phyloP scores from a whole-genome alignment of 805 yeast species.

The Yarrowia sp. region DNA sequence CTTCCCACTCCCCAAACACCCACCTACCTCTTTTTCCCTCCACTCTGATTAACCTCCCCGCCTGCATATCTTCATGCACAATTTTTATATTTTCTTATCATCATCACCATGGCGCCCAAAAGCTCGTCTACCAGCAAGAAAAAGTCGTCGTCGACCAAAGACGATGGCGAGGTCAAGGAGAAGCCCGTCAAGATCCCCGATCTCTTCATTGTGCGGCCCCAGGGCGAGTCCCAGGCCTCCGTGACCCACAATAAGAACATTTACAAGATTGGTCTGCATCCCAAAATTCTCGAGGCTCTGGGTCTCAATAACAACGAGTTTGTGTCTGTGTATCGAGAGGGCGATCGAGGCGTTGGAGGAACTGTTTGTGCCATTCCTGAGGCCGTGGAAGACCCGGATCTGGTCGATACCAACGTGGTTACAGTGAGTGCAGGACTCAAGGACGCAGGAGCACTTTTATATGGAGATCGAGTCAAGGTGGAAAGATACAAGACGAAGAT shows the following conservation, averaged over 20 bases:
- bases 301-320: slow-evolving; percentile 1
- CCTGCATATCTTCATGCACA: neutral
- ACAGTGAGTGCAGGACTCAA: slow-evolving; percentile 39
- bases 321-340: slow-evolving; percentile 12
- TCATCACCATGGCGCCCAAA: slow-evolving; percentile 17
- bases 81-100: neutral
- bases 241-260: slow-evolving; percentile 13
- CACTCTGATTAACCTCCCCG: neutral
- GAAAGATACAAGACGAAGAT: slow-evolving; percentile 50
- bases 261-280: slow-evolving; percentile 14
- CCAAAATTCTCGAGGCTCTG: slow-evolving; percentile 9
- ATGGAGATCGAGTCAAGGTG: slow-evolving; percentile 54
- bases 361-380: slow-evolving; percentile 5
- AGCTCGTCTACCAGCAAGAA: slow-evolving; percentile 8
- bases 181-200: slow-evolving; percentile 21
- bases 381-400: slow-evolving; percentile 28
- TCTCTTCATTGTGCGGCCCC: slow-evolving; percentile 21
- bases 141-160: slow-evolving; percentile 8
- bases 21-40: neutral
- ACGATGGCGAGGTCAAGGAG: neutral
- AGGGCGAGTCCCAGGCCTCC: neutral
- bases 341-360: slow-evolving; percentile 8
- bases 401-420: slow-evolving; percentile 32
- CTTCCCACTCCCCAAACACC: neutral
- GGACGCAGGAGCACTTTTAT: slow-evolving; percentile 42